These are phyloP conservation scores for fission yeast (Schizosaccharomyces pombe) DNA, from an alignment of 805 yeast species.

Conservation along the genomic window DNA sequence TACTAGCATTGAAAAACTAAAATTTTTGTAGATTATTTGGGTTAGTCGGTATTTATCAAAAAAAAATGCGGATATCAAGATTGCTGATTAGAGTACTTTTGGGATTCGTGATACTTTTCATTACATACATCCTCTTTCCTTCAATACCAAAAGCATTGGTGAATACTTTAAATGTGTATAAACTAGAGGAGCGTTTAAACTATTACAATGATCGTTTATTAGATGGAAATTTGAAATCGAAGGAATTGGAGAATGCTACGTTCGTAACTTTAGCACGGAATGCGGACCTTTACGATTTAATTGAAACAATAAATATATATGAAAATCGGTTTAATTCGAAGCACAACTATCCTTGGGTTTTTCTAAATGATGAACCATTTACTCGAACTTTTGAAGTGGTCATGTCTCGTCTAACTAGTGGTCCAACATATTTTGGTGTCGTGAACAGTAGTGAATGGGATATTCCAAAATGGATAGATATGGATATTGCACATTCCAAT, in stretches of 20 bases:
- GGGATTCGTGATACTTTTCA: too few relatives aligned
- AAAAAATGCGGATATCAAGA: too few relatives aligned
- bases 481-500: constrained; percentile 17
- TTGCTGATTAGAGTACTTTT: too few relatives aligned
- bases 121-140: too few relatives aligned
- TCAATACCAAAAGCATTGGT: too few relatives aligned
- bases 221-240: not conserved
- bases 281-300: constrained; percentile 31
- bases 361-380: constrained; percentile 70
- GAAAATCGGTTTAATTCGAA: constrained; percentile 75
- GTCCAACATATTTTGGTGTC: constrained; percentile 44
- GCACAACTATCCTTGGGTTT: constrained; percentile 83
- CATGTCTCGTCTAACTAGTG: constrained; percentile 48
- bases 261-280: constrained; percentile 51
- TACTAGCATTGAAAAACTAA: too few relatives aligned
- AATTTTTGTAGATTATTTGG: too few relatives aligned
- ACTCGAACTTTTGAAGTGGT: constrained; percentile 53
- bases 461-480: constrained; percentile 64
- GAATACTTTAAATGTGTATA: too few relatives aligned
- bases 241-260: constrained; percentile 26
- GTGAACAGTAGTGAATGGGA: constrained; percentile 78
- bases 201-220: not conserved
- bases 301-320: constrained; percentile 32
- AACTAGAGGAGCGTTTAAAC: not conserved
- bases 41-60: too few relatives aligned